These are phyloP conservation scores for Penicillium sp. DNA, from an alignment of 2,329 filamentous ascomycete genomes.

Conservation along the genomic window DNA sequence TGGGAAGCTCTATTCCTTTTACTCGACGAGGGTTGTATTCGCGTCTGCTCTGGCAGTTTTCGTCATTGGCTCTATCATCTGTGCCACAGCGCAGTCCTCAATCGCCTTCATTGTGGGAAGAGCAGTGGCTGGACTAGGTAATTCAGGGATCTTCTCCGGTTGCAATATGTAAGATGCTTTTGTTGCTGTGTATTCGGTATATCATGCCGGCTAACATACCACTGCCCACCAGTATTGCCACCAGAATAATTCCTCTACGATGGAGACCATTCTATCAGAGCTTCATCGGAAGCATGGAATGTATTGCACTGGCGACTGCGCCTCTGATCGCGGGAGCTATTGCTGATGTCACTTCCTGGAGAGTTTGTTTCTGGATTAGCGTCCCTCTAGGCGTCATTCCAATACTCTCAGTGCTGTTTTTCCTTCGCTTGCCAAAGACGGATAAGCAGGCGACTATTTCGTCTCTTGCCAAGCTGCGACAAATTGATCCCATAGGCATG, in stretches of 20 bases:
- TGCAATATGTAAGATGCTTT: neutral
- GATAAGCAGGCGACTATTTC: neutral
- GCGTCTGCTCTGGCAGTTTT: neutral
- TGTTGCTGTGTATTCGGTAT: neutral
- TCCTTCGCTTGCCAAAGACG: neutral
- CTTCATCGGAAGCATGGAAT: neutral
- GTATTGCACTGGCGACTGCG: neutral
- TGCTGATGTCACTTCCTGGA: neutral
- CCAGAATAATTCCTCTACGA: neutral
- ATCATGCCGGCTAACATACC: neutral
- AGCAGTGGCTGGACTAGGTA: neutral
- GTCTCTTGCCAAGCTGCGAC: neutral
- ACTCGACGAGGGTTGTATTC: neutral
- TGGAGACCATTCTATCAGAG: neutral
- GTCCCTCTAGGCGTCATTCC: neutral
- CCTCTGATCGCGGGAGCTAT: neutral
- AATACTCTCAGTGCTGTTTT: neutral
- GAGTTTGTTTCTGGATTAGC: neutral
- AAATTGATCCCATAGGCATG: neutral
- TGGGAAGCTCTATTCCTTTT: neutral
- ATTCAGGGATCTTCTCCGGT: neutral
- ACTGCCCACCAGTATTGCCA: neutral
- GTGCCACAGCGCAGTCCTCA: neutral
- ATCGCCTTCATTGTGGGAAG: neutral
- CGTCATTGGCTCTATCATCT: neutral